Conservation (phyloP, 1,284 basidiomycete species). For the Ceratobasidium theobromae region DNA sequence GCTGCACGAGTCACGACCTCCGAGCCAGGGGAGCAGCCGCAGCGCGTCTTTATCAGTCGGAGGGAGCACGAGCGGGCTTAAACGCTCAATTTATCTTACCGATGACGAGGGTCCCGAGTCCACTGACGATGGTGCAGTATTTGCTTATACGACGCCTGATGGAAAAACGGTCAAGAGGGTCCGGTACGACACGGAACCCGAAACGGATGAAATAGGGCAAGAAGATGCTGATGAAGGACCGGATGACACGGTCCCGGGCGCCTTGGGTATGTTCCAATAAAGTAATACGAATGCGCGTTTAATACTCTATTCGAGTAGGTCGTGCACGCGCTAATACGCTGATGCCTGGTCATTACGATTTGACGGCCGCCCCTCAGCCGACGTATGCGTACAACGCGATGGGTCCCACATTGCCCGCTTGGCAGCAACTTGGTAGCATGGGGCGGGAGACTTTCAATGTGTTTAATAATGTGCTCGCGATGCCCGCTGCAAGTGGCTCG, state of each 20-base stretch:
- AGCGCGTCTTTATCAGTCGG: too few relatives aligned
- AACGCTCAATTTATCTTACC: too few relatives aligned
- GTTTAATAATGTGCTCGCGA: constrained; percentile 1
- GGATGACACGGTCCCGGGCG: too few relatives aligned
- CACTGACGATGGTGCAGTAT: too few relatives aligned
- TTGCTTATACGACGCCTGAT: background rate
- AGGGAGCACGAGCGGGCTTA: too few relatives aligned
- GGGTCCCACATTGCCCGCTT: background rate
- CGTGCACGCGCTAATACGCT: background rate
- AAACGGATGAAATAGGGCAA: background rate
- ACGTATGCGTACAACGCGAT: background rate
- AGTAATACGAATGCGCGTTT: background rate
- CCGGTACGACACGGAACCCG: background rate
- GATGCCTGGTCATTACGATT: background rate
- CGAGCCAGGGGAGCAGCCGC: too few relatives aligned
- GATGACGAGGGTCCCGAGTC: too few relatives aligned
- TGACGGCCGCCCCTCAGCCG: background rate
- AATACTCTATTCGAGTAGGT: background rate
- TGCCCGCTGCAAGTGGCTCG: background rate
- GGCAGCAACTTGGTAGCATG: background rate
- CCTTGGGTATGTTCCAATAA: background rate
- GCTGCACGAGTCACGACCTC: too few relatives aligned
- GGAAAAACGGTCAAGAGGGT: background rate
- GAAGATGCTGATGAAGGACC: background rate
- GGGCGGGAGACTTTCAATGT: background rate